Evolutionary conservation across 192 early-diverging fungal species (phyloP).

Genomic region (Backusella sp.): DNA sequence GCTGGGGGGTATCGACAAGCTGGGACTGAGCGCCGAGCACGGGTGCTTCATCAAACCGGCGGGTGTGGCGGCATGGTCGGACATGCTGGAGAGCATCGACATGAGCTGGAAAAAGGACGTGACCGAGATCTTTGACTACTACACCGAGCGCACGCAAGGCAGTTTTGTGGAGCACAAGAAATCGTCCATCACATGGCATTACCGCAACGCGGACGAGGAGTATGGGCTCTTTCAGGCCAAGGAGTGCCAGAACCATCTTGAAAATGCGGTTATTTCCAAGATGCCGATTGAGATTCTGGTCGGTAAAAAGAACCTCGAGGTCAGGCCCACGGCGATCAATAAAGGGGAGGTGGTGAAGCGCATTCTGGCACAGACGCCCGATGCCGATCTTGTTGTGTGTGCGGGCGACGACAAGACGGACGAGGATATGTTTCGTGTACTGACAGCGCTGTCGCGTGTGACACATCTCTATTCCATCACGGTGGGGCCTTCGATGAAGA

Average conservation of each 20-base stretch:
- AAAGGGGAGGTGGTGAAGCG: slow-evolving; percentile 90
- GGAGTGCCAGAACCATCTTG: slow-evolving; percentile 87
- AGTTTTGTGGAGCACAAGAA: slow-evolving; percentile 83
- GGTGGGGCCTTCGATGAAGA: slow-evolving; percentile 86
- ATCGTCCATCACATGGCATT: slow-evolving; percentile 90
- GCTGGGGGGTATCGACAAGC: slow-evolving; percentile 59
- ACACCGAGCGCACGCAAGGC: slow-evolving; percentile 83
- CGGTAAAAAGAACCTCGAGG: slow-evolving; percentile 90
- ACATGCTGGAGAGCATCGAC: slow-evolving; percentile 54
- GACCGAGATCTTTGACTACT: slow-evolving; percentile 79
- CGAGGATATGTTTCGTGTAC: slow-evolving; percentile 83
- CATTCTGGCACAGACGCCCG: slow-evolving; percentile 50
- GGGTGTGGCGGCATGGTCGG: slow-evolving; percentile 53
- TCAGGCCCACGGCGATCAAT: slow-evolving; percentile 77
- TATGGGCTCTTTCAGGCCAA: slow-evolving; percentile 88
- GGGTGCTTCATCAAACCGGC: slow-evolving; percentile 83
- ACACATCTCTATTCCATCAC: slow-evolving; percentile 68
- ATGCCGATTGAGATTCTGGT: slow-evolving; percentile 83
- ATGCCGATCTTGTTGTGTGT: slow-evolving; percentile 78
- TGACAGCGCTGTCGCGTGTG: slow-evolving; percentile 24
- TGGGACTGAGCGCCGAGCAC: slow-evolving; percentile 86
- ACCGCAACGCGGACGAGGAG: slow-evolving; percentile 79
- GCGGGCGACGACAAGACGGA: slow-evolving; percentile 90
- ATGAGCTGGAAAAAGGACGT: slow-evolving; percentile 87
- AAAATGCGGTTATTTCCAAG: slow-evolving; percentile 75